Evolutionary conservation across 345 rosid genomes (phyloP), one percentile per base, ranked within the genome.

Genomic region (Boechera divaricarpa): DNA sequence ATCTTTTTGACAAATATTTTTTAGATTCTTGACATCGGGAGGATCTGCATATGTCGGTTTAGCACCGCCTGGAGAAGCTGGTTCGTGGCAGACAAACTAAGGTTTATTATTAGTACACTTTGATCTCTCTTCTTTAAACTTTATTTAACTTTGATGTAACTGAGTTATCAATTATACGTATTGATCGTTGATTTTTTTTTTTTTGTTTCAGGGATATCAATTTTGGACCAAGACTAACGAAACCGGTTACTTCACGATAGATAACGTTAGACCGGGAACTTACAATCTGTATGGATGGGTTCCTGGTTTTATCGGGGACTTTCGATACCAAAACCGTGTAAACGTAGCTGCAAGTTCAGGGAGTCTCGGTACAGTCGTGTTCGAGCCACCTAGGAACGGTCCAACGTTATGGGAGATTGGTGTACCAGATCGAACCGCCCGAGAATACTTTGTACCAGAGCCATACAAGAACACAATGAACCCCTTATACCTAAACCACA

Each of bases 401-500:
- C 90, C 90, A 0, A 95, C 99, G 1, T 33, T 89, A 21, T 92
- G 97, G 97, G 96, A 92, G 87, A 95, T 95, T 8, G 97, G 96
- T 42, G 33, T 85, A 63, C 91, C 98, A 4, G 92, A 92, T 44
- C 85, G 98, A 28, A 82, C 83, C 0, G 96, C 97, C 3, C 77
- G 85, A 10, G 98, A 92, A 67, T 95, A 84, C 79, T 87, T 70
- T 53, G 79, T 95, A 64, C 97, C 98, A 0, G 86, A 86, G 18
- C 82, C 97, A 6, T 74, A 85, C 63, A 89, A 91, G 3, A 36
- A 79, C 4, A 85, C 87, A 56, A 16, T 64, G 21, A 95, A 91
- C 61, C 74, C 72, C 11, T 48, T 92, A 31, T 86, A 73, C 82
- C 13, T 57, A 63, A 74, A 53, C 77, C 63, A 66, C 1, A 32